A percentile compares a stretch with the other conserved stretches of the same genome.
phyloP scores from a whole-genome alignment of 2,329 filamentous ascomycete species.

The Akanthomyces uredinophilus region DNA sequence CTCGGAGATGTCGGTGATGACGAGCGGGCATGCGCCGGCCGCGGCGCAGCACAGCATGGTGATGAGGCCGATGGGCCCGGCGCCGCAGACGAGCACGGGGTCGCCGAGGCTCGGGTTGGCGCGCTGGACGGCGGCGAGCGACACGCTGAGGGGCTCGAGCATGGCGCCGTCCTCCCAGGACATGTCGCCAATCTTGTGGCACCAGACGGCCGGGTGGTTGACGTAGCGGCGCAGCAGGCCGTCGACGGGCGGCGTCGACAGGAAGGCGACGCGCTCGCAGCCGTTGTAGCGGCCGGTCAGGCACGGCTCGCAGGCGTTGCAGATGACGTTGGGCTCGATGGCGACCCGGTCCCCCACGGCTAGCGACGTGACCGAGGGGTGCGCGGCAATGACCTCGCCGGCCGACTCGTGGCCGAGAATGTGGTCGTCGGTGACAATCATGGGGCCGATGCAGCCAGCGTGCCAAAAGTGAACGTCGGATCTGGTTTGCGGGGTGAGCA shows the following conservation, averaged over 20 bases:
- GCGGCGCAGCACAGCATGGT: slow-evolving; percentile 79
- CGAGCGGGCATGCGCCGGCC: slow-evolving; percentile 82
- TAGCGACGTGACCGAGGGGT: slow-evolving; percentile 72
- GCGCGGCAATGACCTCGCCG: slow-evolving; percentile 74
- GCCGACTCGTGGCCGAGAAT: slow-evolving; percentile 94
- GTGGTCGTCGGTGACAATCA: slow-evolving; percentile 85
- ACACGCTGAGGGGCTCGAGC: slow-evolving; percentile 85
- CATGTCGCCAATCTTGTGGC: slow-evolving; percentile 93
- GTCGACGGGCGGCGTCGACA: slow-evolving; percentile 83
- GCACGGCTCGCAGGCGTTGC: slow-evolving; percentile 84
- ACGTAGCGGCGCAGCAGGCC: slow-evolving; percentile 88
- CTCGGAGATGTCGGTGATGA: slow-evolving; percentile 92
- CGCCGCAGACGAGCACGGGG: slow-evolving; percentile 82
- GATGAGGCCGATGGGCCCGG: slow-evolving; percentile 89
- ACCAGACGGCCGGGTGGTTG: slow-evolving; percentile 91
- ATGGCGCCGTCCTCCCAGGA: slow-evolving; percentile 86
- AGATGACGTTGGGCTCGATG: slow-evolving; percentile 91
- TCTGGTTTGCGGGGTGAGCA: slow-evolving; percentile 37
- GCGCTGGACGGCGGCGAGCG: slow-evolving; percentile 80
- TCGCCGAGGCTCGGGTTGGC: slow-evolving; percentile 79
- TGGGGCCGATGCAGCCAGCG: slow-evolving; percentile 88
- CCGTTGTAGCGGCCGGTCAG: slow-evolving; percentile 93
- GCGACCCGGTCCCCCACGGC: slow-evolving; percentile 87
- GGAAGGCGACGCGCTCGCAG: slow-evolving; percentile 78
- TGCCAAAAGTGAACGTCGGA: slow-evolving; percentile 98